Evolutionary conservation across 2,329 filamentous ascomycete species (phyloP), one percentile per base, ranked within the genome.

Genomic region (Alternaria sp.): DNA sequence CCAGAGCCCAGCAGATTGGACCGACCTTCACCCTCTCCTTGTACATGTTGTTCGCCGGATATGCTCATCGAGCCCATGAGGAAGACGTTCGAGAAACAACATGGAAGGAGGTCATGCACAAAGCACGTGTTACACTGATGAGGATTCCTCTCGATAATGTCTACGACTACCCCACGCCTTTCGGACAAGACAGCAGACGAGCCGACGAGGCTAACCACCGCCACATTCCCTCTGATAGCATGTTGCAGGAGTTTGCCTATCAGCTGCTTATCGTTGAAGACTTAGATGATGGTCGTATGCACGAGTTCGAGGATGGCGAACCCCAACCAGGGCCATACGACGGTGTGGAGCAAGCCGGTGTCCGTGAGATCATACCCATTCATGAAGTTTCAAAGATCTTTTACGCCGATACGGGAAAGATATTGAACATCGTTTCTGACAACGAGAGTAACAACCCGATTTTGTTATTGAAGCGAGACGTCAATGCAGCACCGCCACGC

Each of bases 21-120:
- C 93, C 94, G 0, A 87, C 89, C 0, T 98, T 97, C 72, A 90
- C 87, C 0, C 79, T 98, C 8, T 97, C 94, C 0, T 82, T 98
- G 68, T 99, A 98, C 78, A 97, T 98, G 93, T 85, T 98, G 0
- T 99, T 98, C 72, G 85, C 90, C 2, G 91, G 93, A 2, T 93
- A 98, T 77, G 83, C 89, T 4, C 81, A 82, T 44, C 80, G 86
- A 40, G 81, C 84, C 3, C 83, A 85, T 18, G 79, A 88, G 79
- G 79, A 87, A 76, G 80, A 86, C 70, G 69, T 89, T 67, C 75
- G 91, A 80, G 79, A 89, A 80, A 83, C 93, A 0, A 91, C 94
- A 0, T 98, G 95, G 95, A 95, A 98, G 75, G 94, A 99, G 76
- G 93, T 97, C 41, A 90, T 97, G 62, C 94, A 98, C 81, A 99